Base-by-base conservation (phyloP, 2,329 filamentous ascomycete genomes). In the Elsinoe ampelina region DNA sequence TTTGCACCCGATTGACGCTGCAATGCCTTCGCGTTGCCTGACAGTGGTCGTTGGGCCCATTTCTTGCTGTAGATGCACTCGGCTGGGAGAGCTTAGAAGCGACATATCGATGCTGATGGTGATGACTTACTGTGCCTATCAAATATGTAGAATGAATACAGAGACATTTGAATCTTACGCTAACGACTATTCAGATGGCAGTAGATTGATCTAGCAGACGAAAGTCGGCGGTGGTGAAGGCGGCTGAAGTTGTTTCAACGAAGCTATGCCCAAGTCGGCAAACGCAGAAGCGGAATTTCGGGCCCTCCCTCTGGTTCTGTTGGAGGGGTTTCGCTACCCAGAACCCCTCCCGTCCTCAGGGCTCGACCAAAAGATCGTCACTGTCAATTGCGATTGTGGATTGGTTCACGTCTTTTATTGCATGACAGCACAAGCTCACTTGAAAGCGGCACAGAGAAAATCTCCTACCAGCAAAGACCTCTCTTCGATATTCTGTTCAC, bases 131-230 rank as follows among this genome's bases (percentile, higher is more conserved):
- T 95, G 74, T 98, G 93, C 63, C 93, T 86, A 75, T 98, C 93
- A 71, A 98, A 98, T 70, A 98, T 96, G 79, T 95, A 95, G 75
- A 98, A 95, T 59, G 90, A 91, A 75, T 95, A 97, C 72, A 97
- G 87, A 60, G 87, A 85, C 93, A 98, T 97, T 68, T 30, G 7
- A 30, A 7, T 7, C 26, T 7, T 30, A 30, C 8, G 26, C 26
- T 30, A 30, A 30, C 26, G 26, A 30, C 26, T 30, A 30, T 30
- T 5, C 7, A 30, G 26, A 30, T 30, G 26, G 26, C 26, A 8
- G 26, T 30, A 8, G 3, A 17, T 55, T 20, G 19, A 42, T 22
- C 2, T 30, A 15, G 19, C 30, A 42, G 26, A 7, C 45, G 43
- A 30, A 35, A 13, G 13, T n/a, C 12, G 17, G 10, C 15, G 55